Evolutionary conservation across 768 basidiomycete genomes (phyloP).

Genomic region (Lactifluus hygrophoroides): DNA sequence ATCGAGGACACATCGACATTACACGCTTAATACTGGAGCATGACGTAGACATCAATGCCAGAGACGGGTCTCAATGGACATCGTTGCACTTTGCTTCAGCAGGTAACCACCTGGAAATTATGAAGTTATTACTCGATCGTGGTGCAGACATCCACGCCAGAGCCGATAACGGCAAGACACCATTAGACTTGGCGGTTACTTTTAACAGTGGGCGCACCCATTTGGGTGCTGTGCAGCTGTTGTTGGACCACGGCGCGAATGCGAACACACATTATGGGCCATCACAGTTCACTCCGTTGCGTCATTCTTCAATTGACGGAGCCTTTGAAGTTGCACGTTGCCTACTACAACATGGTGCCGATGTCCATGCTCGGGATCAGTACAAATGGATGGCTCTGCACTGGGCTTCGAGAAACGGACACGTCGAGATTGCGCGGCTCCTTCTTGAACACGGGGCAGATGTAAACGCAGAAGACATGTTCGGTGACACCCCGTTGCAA

Average conservation of each 20-base stretch:
- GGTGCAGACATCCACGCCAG: background rate
- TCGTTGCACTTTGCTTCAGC: background rate
- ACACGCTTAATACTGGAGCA: background rate
- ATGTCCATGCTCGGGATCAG: background rate
- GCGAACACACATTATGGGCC: background rate
- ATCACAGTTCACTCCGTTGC: background rate
- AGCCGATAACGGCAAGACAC: background rate
- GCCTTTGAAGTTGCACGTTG: background rate
- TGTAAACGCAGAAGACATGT: background rate
- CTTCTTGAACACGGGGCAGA: background rate
- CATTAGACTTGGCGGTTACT: no score
- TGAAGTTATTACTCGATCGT: background rate
- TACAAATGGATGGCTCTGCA: no score
- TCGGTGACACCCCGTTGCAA: background rate
- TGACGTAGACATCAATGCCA: background rate
- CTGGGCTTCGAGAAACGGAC: background rate
- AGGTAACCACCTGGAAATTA: background rate
- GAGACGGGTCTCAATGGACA: background rate
- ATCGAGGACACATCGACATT: background rate
- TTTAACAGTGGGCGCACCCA: background rate
- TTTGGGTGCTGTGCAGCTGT: background rate
- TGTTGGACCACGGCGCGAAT: background rate
- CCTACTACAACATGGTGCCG: background rate
- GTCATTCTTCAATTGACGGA: background rate
- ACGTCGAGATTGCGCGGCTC: background rate